Conservation (phyloP, 495 filamentous ascomycete genomes). For the Aspergillus haitiensis region DNA sequence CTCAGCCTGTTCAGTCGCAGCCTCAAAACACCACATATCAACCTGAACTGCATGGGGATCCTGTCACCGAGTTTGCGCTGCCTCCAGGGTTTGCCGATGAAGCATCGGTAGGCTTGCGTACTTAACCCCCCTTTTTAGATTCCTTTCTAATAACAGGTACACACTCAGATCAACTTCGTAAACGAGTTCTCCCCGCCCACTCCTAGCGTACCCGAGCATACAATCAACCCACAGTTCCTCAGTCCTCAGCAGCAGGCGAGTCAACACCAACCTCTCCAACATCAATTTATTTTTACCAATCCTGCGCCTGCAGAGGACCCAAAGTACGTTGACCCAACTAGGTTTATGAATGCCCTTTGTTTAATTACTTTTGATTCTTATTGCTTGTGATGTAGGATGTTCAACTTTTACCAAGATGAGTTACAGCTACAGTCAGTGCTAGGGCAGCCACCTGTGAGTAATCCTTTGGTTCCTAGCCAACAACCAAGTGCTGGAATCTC, state of each 20-base stretch:
- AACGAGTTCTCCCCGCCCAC: constrained; percentile 35
- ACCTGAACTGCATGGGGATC: constrained; percentile 20
- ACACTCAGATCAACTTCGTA: constrained; percentile 35
- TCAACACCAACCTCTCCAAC: constrained; percentile 25
- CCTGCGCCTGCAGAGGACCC: constrained; percentile 28
- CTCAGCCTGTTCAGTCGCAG: constrained; percentile 30
- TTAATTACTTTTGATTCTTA: constrained; percentile 2
- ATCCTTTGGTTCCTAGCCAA: constrained; percentile 4
- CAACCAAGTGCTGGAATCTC: constrained; percentile 1
- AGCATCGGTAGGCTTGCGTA: constrained; percentile 25
- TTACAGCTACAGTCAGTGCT: constrained; percentile 29
- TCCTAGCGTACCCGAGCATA: constrained; percentile 29
- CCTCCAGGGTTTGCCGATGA: constrained; percentile 31
- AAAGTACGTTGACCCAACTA: constrained; percentile 27
- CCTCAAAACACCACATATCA: constrained; percentile 24
- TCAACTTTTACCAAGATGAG: constrained; percentile 36
- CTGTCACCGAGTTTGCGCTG: constrained; percentile 31
- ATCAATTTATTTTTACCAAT: constrained; percentile 35
- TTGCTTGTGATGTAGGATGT: constrained; percentile 21
- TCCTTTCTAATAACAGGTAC: constrained; percentile 19
- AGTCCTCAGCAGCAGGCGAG: constrained; percentile 29
- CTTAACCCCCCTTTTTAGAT: background rate
- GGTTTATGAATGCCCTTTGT: background rate
- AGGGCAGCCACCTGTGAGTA: constrained; percentile 14
- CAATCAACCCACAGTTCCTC: constrained; percentile 47